Conservation (phyloP, 2,329 filamentous ascomycete genomes). For the Aspergillus felis region DNA sequence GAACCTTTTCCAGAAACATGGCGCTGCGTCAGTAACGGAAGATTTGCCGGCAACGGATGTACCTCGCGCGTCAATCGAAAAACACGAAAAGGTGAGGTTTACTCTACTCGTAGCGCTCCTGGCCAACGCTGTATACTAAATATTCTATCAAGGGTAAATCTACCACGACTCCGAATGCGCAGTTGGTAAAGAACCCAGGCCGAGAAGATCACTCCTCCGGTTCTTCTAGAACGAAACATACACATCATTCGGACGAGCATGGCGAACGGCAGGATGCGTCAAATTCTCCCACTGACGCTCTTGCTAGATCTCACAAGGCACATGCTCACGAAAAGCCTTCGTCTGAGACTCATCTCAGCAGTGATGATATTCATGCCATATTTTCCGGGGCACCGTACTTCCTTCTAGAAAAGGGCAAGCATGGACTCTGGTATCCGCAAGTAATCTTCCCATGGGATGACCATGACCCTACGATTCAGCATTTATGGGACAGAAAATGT, state of each 20-base stretch:
- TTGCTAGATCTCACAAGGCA: neutral
- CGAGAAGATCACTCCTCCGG: neutral
- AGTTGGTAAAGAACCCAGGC: neutral
- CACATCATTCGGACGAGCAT: neutral
- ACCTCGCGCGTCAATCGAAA: neutral
- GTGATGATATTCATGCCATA: constrained; percentile 37
- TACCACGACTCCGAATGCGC: neutral
- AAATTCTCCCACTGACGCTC: neutral
- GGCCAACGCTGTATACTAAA: neutral
- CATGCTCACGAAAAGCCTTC: neutral
- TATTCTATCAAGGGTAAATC: neutral
- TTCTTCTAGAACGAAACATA: neutral
- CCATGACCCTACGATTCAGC: constrained; percentile 35
- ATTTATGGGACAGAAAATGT: constrained; percentile 38
- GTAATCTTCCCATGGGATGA: constrained; percentile 44
- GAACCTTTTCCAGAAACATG: neutral
- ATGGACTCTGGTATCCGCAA: constrained; percentile 40
- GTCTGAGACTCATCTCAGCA: constrained; percentile 18
- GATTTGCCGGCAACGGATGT: neutral
- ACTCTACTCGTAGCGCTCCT: neutral
- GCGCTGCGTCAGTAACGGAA: neutral
- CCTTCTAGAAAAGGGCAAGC: constrained; percentile 40
- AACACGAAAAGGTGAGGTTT: neutral
- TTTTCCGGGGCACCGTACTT: constrained; percentile 45
- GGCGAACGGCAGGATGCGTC: neutral